Percentiles rank a stretch among this genome's conserved stretches.
phyloP scores from a whole-genome alignment of 1,284 basidiomycete genomes.

The Tylopilus microsporus region DNA sequence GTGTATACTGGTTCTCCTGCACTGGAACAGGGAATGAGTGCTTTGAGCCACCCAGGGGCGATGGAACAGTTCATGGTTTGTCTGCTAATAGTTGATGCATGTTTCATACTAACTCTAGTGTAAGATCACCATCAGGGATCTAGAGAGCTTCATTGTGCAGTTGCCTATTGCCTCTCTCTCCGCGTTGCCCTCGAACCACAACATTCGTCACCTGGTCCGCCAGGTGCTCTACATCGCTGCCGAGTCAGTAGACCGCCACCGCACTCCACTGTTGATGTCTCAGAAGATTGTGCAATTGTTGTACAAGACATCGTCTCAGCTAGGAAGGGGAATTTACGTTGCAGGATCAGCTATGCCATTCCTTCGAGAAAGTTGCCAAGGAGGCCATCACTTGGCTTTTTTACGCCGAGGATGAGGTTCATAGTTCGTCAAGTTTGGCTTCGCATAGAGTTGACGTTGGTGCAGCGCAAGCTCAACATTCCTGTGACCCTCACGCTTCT shows the following conservation, averaged over 20 bases:
- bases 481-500: conserved; percentile 89
- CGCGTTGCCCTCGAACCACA: conserved; percentile 75
- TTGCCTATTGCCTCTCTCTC: conserved; percentile 63
- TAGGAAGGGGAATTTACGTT: conserved; percentile 90
- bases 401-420: conserved; percentile 92
- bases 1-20: conserved; percentile 52
- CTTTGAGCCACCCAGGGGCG: conserved; percentile 60
- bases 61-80: conserved; percentile 74
- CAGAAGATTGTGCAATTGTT: conserved; percentile 89
- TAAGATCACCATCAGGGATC: conserved; percentile 66
- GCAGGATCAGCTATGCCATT: conserved; percentile 82
- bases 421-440: conserved; percentile 22
- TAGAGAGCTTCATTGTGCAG: conserved; percentile 75
- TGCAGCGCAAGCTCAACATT: conserved; percentile 90
- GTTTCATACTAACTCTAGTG: conserved; percentile 4
- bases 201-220: conserved; percentile 78
- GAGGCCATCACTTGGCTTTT: conserved; percentile 97
- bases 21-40: conserved; percentile 38
- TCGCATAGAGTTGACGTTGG: conserved; percentile 14
- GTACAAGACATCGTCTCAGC: conserved; percentile 78
- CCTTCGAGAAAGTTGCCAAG: conserved; percentile 89
- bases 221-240: conserved; percentile 78
- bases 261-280: conserved; percentile 87
- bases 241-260: conserved; percentile 74
- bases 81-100: not conserved